These are phyloP conservation scores for Ormosia emarginata DNA, from an alignment of 306 rosid genomes.

Conservation along the genomic window DNA sequence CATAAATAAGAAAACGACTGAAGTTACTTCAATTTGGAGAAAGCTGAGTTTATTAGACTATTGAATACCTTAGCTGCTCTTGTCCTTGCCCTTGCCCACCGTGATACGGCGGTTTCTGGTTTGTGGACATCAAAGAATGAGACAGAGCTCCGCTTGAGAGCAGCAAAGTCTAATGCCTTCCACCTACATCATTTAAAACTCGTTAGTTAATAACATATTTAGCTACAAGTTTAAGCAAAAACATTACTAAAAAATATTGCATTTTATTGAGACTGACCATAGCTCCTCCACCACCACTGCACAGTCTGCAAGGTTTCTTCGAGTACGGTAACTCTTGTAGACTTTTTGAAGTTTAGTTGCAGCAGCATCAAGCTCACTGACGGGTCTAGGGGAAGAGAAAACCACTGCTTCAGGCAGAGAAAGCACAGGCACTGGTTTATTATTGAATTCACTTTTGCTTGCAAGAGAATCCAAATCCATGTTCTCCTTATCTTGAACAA, in stretches of 20 bases:
- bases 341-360: conserved; percentile 80
- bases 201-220: neutral
- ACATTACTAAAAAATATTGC: neutral
- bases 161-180: conserved; percentile 72
- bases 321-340: conserved; percentile 81
- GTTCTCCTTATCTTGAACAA: conserved; percentile 25
- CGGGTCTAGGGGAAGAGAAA: conserved; percentile 59
- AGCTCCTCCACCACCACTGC: conserved; percentile 87
- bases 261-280: conserved; percentile 42
- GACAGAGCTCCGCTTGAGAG: conserved; percentile 57
- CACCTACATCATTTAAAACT: conserved; percentile 42
- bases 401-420: conserved; percentile 50
- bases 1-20: neutral
- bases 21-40: neutral
- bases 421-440: conserved; percentile 41
- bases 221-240: neutral
- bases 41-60: neutral
- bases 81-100: conserved; percentile 79
- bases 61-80: conserved; percentile 64
- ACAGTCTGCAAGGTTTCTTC: conserved; percentile 95
- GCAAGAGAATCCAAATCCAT: conserved; percentile 19
- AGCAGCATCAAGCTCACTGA: conserved; percentile 72
- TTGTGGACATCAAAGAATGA: conserved; percentile 60
- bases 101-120: conserved; percentile 60
- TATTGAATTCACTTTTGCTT: conserved; percentile 20